Evolutionary conservation across 2,329 filamentous ascomycete genomes (phyloP).

Genomic region (Pyrenophora graminea): DNA sequence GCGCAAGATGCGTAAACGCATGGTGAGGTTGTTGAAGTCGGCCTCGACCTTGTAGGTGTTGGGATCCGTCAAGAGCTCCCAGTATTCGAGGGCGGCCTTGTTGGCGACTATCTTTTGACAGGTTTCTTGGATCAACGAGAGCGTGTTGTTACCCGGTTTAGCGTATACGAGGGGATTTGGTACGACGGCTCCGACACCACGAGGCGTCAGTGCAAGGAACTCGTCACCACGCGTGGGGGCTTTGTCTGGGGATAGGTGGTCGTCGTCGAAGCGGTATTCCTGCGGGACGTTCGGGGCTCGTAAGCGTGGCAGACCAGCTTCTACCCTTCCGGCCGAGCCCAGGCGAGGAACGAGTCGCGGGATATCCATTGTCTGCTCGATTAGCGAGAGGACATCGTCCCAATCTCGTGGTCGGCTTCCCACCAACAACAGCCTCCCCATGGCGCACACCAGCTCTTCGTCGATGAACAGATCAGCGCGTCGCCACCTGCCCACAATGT

Average conservation of each 20-base stretch:
- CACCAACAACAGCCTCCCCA: slow-evolving; percentile 77
- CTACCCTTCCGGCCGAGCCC: slow-evolving; percentile 33
- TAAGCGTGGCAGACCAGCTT: slow-evolving; percentile 39
- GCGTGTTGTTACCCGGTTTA: slow-evolving; percentile 57
- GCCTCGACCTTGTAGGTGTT: slow-evolving; percentile 65
- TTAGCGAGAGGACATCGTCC: slow-evolving; percentile 72
- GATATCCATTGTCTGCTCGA: slow-evolving; percentile 83
- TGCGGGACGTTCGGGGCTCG: slow-evolving; percentile 40
- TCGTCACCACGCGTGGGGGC: slow-evolving; percentile 34
- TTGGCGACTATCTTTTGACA: slow-evolving; percentile 65
- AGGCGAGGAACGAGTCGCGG: slow-evolving; percentile 57
- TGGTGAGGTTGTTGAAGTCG: slow-evolving; percentile 71
- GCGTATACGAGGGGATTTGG: slow-evolving; percentile 49
- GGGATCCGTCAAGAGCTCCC: slow-evolving; percentile 67
- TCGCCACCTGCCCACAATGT: slow-evolving; percentile 77
- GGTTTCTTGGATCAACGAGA: slow-evolving; percentile 71
- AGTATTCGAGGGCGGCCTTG: slow-evolving; percentile 73
- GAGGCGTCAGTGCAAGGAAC: slow-evolving; percentile 34
- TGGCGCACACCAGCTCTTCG: slow-evolving; percentile 76
- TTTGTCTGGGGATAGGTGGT: slow-evolving; percentile 32
- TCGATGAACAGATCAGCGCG: slow-evolving; percentile 73
- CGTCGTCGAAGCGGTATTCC: slow-evolving; percentile 33
- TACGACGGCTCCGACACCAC: slow-evolving; percentile 28
- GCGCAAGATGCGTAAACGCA: slow-evolving; percentile 70
- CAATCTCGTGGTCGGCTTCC: slow-evolving; percentile 65